Evolutionary conservation across 345 rosid genomes (phyloP), one percentile per base, ranked within the genome.

Genomic region (Stellera chamaejasme): DNA sequence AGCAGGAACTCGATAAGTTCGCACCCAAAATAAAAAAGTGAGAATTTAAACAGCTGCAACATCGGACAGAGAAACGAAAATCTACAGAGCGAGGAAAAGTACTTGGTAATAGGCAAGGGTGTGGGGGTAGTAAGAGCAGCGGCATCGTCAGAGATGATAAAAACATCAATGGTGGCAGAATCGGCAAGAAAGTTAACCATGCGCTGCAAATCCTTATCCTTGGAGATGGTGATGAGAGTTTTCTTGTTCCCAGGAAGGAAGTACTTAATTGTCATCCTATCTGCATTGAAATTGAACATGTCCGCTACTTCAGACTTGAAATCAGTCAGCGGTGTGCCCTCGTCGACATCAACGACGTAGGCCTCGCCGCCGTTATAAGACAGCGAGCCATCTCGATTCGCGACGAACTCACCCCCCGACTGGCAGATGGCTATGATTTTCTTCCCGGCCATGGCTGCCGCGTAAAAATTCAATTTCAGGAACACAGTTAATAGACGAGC

Each of bases 361-460:
- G 96, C 98, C 28, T 85, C 95, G 6, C 96, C 98, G 9, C 96
- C 96, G 43, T 58, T 72, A 57, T 83, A 88, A 0, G 85, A 75
- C 64, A 91, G 67, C 0, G 83, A 69, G 11, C 96, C 96, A 43
- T 88, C 95, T 69, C 69, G 71, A 43, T 69, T 60, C 3, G 83
- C 61, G 48, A 83, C 79, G 70, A 91, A 91, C 63, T 83, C 91
- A 14, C 96, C 98, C 36, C 96, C 95, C 0, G 98, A 85, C 59
- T 88, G 96, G 69, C 96, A 91, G 65, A 91, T 91, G 25, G 96
- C 98, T 72, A 91, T 87, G 49, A 91, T 64, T 75, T 85, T 91
- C 73, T 80, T 84, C 45, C 78, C 61, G 61, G 87, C 82, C 98
- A 88, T 85, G 58, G 61, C 14, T 23, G n/a, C 77, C 83, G 39